These are phyloP conservation scores for Ricinus communis DNA, from an alignment of 345 rosid species.

Conservation along the genomic window DNA sequence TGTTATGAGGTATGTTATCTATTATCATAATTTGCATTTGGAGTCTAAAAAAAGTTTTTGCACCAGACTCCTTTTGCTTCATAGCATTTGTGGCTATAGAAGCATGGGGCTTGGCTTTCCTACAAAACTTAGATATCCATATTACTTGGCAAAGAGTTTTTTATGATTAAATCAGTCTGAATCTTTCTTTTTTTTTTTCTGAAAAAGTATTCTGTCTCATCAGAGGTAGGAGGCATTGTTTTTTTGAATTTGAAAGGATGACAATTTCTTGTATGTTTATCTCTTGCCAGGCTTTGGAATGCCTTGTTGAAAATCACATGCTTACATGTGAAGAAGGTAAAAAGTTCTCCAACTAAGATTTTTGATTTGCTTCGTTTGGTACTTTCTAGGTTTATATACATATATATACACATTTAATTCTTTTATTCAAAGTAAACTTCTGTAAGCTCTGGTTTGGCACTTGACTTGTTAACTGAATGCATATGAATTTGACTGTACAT, in stretches of 20 bases:
- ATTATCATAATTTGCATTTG: not conserved
- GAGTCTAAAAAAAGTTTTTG: not conserved
- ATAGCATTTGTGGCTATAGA: constrained; percentile 5
- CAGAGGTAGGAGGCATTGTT: no score
- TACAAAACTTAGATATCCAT: not conserved
- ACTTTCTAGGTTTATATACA: not conserved
- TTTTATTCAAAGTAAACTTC: not conserved
- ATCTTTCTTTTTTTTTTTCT: constrained; percentile 5
- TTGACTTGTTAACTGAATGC: constrained; percentile 1
- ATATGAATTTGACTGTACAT: not conserved
- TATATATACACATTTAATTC: not conserved
- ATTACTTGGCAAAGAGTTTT: not conserved
- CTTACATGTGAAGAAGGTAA: constrained; percentile 91
- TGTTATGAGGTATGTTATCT: constrained; percentile 78
- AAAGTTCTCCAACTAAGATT: constrained; percentile 11
- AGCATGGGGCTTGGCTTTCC: not conserved
- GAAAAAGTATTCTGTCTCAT: not conserved
- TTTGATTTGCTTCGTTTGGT: not conserved
- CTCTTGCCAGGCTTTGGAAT: constrained; percentile 75
- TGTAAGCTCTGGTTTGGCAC: not conserved
- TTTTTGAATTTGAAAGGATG: not conserved
- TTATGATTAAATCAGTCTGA: not conserved
- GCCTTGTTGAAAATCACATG: constrained; percentile 94
- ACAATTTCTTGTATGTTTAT: constrained; percentile 22
- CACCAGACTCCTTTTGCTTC: constrained; percentile 4